A percentile compares a stretch with the other conserved stretches of the same genome.
Evolutionary conservation across 345 rosid genomes (phyloP).

Genomic region (Eucalyptus melliodora): DNA sequence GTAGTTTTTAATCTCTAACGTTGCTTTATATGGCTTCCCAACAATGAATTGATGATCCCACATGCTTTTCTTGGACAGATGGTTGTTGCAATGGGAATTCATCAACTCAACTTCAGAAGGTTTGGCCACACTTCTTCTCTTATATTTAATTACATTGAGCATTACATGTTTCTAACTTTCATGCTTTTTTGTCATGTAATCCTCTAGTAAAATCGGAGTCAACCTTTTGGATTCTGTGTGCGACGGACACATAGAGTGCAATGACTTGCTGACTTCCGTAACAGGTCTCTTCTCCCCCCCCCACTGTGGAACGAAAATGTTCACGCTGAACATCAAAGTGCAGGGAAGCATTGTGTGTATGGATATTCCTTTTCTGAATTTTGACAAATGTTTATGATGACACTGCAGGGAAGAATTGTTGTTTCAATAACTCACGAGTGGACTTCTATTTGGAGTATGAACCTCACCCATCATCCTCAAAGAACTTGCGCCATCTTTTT

Average conservation of each 20-base stretch:
- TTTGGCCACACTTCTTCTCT: neutral
- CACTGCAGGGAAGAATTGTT: constrained; percentile 69
- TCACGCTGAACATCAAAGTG: neutral
- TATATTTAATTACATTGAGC: neutral
- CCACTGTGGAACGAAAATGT: neutral
- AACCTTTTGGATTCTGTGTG: constrained; percentile 69
- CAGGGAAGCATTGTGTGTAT: neutral
- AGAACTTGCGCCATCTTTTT: constrained; percentile 85
- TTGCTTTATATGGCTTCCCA: neutral
- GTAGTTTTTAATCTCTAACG: neutral
- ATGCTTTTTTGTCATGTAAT: neutral
- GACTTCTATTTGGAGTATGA: constrained; percentile 64
- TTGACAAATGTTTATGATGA: neutral
- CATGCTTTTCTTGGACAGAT: constrained; percentile 28
- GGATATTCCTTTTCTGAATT: neutral
- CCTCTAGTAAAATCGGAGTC: constrained; percentile 42
- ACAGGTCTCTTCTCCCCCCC: constrained; percentile 33
- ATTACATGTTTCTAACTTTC: neutral
- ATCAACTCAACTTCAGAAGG: constrained; percentile 89
- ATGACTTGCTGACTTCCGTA: constrained; percentile 59
- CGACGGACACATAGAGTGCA: constrained; percentile 52
- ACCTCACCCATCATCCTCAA: constrained; percentile 86
- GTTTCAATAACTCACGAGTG: constrained; percentile 57
- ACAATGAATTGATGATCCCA: neutral
- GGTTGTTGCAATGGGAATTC: constrained; percentile 71